Evolutionary conservation across 2,329 filamentous ascomycete species (phyloP).

Genomic region (Mycosphaerella sp.): DNA sequence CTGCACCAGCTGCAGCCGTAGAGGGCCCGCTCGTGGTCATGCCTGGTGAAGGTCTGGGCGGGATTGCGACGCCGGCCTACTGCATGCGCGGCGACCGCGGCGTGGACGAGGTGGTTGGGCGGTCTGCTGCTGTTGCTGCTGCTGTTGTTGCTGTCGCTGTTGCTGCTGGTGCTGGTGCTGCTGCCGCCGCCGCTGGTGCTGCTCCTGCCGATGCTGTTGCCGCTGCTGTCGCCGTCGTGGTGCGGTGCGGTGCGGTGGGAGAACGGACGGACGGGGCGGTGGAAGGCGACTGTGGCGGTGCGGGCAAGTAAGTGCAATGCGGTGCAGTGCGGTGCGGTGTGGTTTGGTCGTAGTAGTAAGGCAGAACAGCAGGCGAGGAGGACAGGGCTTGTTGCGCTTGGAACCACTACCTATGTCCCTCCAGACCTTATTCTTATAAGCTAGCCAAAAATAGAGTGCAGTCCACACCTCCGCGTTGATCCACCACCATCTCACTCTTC

Average conservation of each 20-base stretch:
- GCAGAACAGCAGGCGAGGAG: background rate
- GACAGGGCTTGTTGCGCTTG: background rate
- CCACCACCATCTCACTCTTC: no score
- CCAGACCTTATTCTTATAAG: no score
- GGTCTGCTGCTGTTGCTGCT: background rate
- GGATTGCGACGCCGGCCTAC: slow-evolving; percentile 18
- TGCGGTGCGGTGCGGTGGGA: background rate
- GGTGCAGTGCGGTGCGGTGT: slow-evolving; percentile 2
- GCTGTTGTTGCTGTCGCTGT: no score
- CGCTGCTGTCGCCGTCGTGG: background rate
- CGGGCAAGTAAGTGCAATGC: slow-evolving; percentile 3
- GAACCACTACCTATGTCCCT: no score
- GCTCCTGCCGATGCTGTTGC: slow-evolving; percentile 5
- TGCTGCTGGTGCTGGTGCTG: background rate
- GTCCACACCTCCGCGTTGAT: no score
- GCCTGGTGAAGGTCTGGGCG: slow-evolving; percentile 21
- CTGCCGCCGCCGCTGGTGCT: slow-evolving; percentile 1
- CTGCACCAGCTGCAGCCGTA: slow-evolving; percentile 40
- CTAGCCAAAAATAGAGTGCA: no score
- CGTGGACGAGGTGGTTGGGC: background rate
- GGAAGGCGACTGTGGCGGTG: background rate
- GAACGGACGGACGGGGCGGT: background rate
- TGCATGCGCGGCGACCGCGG: slow-evolving; percentile 21
- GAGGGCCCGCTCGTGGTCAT: slow-evolving; percentile 40
- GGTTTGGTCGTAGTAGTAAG: background rate